These are phyloP conservation scores for Aspergillus udagawae DNA, from an alignment of 2,329 filamentous ascomycete genomes.

Conservation along the genomic window DNA sequence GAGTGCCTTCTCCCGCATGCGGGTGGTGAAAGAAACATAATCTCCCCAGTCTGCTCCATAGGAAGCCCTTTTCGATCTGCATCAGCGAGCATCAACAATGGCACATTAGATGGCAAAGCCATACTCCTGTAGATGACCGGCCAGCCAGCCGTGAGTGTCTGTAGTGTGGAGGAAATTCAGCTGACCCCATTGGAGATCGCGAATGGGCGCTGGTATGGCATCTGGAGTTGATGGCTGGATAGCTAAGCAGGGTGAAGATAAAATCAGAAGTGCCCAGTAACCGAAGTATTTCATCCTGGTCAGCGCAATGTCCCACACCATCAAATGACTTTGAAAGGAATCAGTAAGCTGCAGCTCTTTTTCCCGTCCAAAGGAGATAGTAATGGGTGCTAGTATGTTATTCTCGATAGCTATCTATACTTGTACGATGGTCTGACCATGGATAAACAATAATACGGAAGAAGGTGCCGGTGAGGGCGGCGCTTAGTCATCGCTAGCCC, in stretches of 20 bases:
- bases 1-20: slow-evolving; percentile 75
- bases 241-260: slow-evolving; percentile 35
- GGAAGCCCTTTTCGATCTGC: slow-evolving; percentile 58
- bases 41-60: slow-evolving; percentile 98
- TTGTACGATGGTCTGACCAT: background rate
- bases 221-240: slow-evolving; percentile 76
- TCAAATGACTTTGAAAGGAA: background rate
- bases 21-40: slow-evolving; percentile 86
- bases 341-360: background rate
- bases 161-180: slow-evolving; percentile 97
- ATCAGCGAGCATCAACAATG: background rate
- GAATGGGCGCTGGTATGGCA: slow-evolving; percentile 75
- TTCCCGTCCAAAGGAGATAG: background rate
- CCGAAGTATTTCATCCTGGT: background rate
- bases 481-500: slow-evolving; percentile 31
- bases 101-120: slow-evolving; percentile 18
- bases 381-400: background rate
- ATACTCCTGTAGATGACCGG: slow-evolving; percentile 86
- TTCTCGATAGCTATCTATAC: background rate
- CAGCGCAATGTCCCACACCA: background rate
- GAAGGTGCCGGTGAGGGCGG: slow-evolving; percentile 32
- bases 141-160: slow-evolving; percentile 93
- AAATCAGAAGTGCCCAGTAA: slow-evolving; percentile 14
- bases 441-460: slow-evolving; percentile 20
- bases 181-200: slow-evolving; percentile 84